Base-by-base conservation (phyloP, 1,284 basidiomycete species). In the Ceratobasidium sp. region DNA sequence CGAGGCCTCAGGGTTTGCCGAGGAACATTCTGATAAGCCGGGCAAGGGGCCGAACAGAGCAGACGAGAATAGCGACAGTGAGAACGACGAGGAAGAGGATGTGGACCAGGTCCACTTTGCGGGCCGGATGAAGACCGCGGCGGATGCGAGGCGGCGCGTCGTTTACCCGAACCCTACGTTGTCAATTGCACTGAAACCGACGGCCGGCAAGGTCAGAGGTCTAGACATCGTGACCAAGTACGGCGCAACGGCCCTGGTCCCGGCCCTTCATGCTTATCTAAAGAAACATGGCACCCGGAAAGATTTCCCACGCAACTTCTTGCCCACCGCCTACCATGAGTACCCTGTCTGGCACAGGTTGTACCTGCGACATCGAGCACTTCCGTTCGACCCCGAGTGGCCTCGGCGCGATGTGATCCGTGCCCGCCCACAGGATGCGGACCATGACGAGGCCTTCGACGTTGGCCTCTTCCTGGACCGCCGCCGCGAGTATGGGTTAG, bases 361-460 rank as follows among this genome's bases (percentile, higher is more conserved):
- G 4, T 75, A 75, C 20, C 61, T 75, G 3, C 33, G 40, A 0
- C 72, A 66, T n/a, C 44, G 10, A 2, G 60, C 72, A 0, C 72
- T 63, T 9, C 33, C 61, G 0, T 75, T 75, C 20, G 44, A 60
- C 39, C 60, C 46, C 12, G 39, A 75, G 12, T 46, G 33, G 20
- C 42, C 40, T 4, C 20, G n/a, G 26, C 72, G 72, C 5, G 72
- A 75, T 49, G 60, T 75, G 0, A 18, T 75, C 33, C 60, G 72
- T 13, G 61, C 61, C 12, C 23, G 58, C 18, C 60, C 72, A 39
- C 5, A 9, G 3, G 20, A 20, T 2, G 26, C n/a, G 3, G 20
- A 49, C 49, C 28, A 84, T 9, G 85, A 84, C 3, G 60, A 23
- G 2, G 26, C 46, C 2, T 75, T 61, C 10, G 72, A 75, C 42